Evolutionary conservation across 1,284 basidiomycete genomes (phyloP).

Genomic region (Sanghuangporus baumii): DNA sequence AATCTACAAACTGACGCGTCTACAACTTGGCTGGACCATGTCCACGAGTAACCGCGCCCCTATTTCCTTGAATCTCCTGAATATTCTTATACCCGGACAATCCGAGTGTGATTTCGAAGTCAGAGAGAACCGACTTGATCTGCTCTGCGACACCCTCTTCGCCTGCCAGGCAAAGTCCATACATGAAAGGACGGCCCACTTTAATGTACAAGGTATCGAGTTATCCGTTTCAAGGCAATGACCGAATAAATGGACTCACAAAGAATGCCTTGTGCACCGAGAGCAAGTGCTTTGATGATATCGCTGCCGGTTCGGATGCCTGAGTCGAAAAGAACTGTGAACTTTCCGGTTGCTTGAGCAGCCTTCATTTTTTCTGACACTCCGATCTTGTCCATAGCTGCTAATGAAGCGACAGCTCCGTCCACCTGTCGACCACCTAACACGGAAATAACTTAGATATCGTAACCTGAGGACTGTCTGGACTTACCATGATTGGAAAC

Average conservation of each 20-base stretch:
- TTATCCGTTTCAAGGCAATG: neutral
- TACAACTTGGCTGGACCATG: neutral
- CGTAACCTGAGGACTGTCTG: neutral
- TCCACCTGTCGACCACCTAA: constrained; percentile 77
- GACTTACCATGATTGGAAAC: constrained; percentile 74
- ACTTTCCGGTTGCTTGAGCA: constrained; percentile 50
- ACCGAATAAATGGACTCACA: constrained; percentile 34
- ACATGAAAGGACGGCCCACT: constrained; percentile 46
- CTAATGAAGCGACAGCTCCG: constrained; percentile 67
- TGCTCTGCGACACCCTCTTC: constrained; percentile 50
- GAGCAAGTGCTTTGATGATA: constrained; percentile 69
- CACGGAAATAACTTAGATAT: neutral
- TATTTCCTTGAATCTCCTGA: constrained; percentile 28
- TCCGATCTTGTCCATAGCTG: constrained; percentile 60
- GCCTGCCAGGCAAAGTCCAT: constrained; percentile 48
- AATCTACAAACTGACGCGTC: neutral
- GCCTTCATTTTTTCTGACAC: constrained; percentile 48
- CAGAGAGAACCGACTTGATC: constrained; percentile 44
- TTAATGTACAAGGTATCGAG: neutral
- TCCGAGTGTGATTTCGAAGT: constrained; percentile 49
- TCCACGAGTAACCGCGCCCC: neutral
- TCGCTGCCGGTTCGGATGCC: constrained; percentile 74
- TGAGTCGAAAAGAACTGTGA: constrained; percentile 76
- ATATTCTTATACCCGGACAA: constrained; percentile 36
- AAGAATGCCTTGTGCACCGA: constrained; percentile 61